Conservation (phyloP, 1,284 basidiomycete genomes). For the Filobasidium uniguttulatum region DNA sequence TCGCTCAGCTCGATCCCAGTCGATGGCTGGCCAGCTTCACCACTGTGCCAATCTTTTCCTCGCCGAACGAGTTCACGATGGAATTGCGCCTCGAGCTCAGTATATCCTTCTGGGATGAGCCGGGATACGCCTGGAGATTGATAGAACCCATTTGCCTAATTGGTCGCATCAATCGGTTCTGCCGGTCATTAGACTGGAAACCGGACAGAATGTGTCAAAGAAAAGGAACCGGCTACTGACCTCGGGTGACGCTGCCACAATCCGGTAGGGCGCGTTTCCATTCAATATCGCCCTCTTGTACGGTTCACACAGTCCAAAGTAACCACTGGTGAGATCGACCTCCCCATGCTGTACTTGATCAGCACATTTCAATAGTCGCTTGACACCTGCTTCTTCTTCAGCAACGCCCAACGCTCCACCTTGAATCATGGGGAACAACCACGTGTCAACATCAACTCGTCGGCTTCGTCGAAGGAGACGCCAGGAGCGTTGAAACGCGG, state of each 20-base stretch:
- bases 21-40: slow-evolving; percentile 19
- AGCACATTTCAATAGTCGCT: slow-evolving; percentile 32
- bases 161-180: slow-evolving; percentile 3
- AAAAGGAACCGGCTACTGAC: slow-evolving; percentile 39
- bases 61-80: slow-evolving; percentile 51
- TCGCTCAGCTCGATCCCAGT: slow-evolving; percentile 60
- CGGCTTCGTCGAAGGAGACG: slow-evolving; percentile 22
- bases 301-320: slow-evolving; percentile 75
- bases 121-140: slow-evolving; percentile 77
- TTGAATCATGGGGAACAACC: slow-evolving; percentile 68
- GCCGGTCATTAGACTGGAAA: neutral
- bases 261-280: slow-evolving; percentile 47
- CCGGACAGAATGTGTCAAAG: neutral
- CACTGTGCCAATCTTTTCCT: slow-evolving; percentile 41
- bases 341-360: slow-evolving; percentile 14
- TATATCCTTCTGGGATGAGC: slow-evolving; percentile 90
- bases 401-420: slow-evolving; percentile 66
- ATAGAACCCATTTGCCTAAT: slow-evolving; percentile 87
- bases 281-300: slow-evolving; percentile 64
- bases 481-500: slow-evolving; percentile 36
- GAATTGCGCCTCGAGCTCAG: slow-evolving; percentile 69
- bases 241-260: slow-evolving; percentile 77
- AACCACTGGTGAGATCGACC: slow-evolving; percentile 74
- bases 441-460: slow-evolving; percentile 40
- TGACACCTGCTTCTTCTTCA: slow-evolving; percentile 61